Evolutionary conservation across 1,284 basidiomycete genomes (phyloP).

Genomic region (Leucoagaricus sp.): DNA sequence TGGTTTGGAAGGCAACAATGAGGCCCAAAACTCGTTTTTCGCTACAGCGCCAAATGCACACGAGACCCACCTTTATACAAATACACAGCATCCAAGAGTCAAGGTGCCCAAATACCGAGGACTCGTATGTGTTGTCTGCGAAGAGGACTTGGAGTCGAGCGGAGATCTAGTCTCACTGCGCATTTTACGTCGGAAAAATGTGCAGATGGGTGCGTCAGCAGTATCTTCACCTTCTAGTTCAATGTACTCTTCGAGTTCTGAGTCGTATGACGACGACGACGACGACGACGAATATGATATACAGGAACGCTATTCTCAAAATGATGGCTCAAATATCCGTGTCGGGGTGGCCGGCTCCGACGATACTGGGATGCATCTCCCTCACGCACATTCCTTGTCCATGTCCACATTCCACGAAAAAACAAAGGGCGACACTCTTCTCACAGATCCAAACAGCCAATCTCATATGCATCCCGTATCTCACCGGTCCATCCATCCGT

Average conservation of each 20-base stretch:
- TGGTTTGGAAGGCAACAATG: constrained; percentile 78
- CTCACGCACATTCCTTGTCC: constrained; percentile 1
- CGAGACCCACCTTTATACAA: constrained; percentile 16
- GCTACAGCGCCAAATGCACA: constrained; percentile 30
- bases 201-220: constrained; percentile 18
- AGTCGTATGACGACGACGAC: constrained; percentile 22
- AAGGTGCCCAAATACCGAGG: constrained; percentile 52
- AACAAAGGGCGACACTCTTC: constrained; percentile 6
- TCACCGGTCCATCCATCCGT: constrained; percentile 3
- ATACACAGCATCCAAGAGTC: constrained; percentile 21
- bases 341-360: constrained; percentile 12
- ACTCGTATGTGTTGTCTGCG: constrained; percentile 73
- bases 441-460: constrained; percentile 5
- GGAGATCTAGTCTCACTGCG: constrained; percentile 27
- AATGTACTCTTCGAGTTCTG: constrained; percentile 21
- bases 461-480: constrained; percentile 13
- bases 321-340: neutral
- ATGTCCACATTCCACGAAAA: constrained; percentile 7
- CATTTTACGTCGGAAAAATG: constrained; percentile 35
- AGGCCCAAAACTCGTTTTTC: constrained; percentile 79
- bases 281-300: constrained; percentile 17
- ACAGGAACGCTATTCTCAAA: constrained; percentile 17
- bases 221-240: constrained; percentile 21
- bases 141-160: constrained; percentile 53
- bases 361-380: constrained; percentile 10